phyloP scores from a whole-genome alignment of 306 rosid species.

The Oxytropis ochrocephala region DNA sequence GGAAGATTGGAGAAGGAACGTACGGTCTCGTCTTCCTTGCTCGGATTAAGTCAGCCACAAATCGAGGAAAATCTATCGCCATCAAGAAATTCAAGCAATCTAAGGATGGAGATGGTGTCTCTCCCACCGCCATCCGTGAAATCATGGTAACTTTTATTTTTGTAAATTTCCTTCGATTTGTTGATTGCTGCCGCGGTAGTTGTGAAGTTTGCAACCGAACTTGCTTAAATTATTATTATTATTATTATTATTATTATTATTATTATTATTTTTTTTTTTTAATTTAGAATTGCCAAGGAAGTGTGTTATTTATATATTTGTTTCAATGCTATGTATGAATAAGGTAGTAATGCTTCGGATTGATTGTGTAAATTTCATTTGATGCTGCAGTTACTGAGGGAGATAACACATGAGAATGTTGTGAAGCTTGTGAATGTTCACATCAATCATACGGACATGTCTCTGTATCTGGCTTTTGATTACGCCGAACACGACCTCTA shows the following conservation, averaged over 20 bases:
- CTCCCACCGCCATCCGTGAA: constrained; percentile 99
- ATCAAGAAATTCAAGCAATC: constrained; percentile 95
- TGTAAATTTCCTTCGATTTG: not conserved
- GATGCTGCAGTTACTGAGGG: constrained; percentile 76
- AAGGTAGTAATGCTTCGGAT: not conserved
- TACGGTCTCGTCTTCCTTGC: constrained; percentile 94
- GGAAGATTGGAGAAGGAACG: constrained; percentile 93
- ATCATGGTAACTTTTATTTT: constrained; percentile 50
- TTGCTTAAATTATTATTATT: not conserved
- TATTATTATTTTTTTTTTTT: not conserved
- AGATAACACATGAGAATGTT: constrained; percentile 85
- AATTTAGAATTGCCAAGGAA: not conserved
- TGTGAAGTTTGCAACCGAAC: not conserved
- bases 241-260: no score
- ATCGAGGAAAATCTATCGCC: constrained; percentile 90
- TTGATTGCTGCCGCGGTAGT: not conserved
- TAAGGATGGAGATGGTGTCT: constrained; percentile 91
- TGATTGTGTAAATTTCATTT: not conserved
- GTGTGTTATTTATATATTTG: not conserved
- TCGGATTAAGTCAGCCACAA: constrained; percentile 47
- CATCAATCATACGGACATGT: constrained; percentile 89
- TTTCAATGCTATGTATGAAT: not conserved
- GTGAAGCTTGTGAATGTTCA: constrained; percentile 96
- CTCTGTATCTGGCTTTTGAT: constrained; percentile 90
- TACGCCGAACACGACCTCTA: constrained; percentile 95